Evolutionary conservation across 2,329 filamentous ascomycete species (phyloP), one percentile per base, ranked within the genome.

Genomic region (Penicillium paneum): DNA sequence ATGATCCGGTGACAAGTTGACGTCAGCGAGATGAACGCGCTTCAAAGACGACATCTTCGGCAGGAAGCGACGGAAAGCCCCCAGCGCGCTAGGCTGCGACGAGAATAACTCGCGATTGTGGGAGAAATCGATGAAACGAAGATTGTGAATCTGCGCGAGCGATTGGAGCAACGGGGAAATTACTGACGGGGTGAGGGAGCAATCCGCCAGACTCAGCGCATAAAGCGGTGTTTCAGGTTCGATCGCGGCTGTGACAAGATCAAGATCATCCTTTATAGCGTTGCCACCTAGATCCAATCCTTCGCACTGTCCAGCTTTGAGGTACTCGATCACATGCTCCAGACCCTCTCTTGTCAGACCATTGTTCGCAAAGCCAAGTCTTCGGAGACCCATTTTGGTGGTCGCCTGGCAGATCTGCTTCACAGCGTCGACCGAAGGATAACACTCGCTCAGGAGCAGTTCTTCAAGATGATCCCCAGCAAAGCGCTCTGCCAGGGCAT

Each of bases 271-370:
- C 41, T 78, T 77, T 38, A 88, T 73, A 57, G 94, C 84, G 64
- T 97, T 97, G 24, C 91, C 90, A 38, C 91, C 91, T 12, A 97
- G 76, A 70, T 97, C 94, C 5, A 99, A 79, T 6, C 91, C 93
- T 70, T 95, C 89, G 63, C 93, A 97, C 47, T 86, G 81, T 0
- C 89, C 88, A 21, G 85, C 85, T 28, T 84, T 81, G 19, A 97
- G 73, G 68, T 92, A 97, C 50, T 83, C 83, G 29, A 88, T 81
- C 29, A 97, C 83, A 66, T 96, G 87, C 49, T 84, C 80, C 48
- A 97, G 74, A 0, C 89, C 90, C 63, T 89, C 85, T 6, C 81
- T 79, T 49, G 89, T 86, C 28, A 99, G 80, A 31, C 85, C 78
- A 64, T 96, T 97, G 52, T 90, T 87, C 6, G 92, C 91, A 29